Evolutionary conservation across 1,284 basidiomycete species (phyloP).

Genomic region (Ceratobasidium sp.): DNA sequence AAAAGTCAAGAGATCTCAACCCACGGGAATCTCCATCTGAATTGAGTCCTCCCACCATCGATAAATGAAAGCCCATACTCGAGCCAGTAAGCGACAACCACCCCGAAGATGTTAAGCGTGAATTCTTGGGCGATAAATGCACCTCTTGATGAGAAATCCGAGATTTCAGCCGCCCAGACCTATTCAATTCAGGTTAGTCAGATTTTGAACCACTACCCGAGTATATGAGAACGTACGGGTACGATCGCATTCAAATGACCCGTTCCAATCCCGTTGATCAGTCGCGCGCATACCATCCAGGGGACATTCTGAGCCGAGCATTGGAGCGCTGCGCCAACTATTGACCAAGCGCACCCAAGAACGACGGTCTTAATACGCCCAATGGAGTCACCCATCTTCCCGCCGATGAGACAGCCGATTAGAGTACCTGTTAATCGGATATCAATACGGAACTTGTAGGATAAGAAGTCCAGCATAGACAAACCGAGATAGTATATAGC

Average conservation of each 20-base stretch:
- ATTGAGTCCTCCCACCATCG: constrained; percentile 61
- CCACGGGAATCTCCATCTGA: constrained; percentile 61
- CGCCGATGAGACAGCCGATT: constrained; percentile 65
- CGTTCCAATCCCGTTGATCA: constrained; percentile 68
- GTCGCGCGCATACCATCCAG: constrained; percentile 67
- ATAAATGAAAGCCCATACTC: constrained; percentile 67
- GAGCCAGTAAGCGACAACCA: constrained; percentile 69
- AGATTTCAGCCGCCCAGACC: constrained; percentile 42
- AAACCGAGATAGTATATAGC: constrained; percentile 48
- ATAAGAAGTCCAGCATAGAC: neutral
- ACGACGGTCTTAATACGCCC: constrained; percentile 65
- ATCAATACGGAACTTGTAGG: constrained; percentile 58
- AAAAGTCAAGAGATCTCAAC: no score
- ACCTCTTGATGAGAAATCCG: constrained; percentile 55
- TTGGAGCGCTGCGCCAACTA: constrained; percentile 66
- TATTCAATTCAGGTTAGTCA: constrained; percentile 2
- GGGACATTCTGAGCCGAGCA: constrained; percentile 65
- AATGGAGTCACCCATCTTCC: constrained; percentile 62
- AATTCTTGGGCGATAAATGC: constrained; percentile 59
- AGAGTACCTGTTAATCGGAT: constrained; percentile 61
- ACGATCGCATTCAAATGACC: constrained; percentile 68
- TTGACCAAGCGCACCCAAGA: constrained; percentile 61
- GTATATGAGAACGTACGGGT: constrained; percentile 61
- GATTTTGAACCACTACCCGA: constrained; percentile 52
- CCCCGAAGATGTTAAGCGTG: constrained; percentile 66